Percentiles rank a stretch among this genome's conserved stretches.
Evolutionary conservation across 257 asterid genomes (phyloP).

Genomic region (Fraxinus pennsylvanica): DNA sequence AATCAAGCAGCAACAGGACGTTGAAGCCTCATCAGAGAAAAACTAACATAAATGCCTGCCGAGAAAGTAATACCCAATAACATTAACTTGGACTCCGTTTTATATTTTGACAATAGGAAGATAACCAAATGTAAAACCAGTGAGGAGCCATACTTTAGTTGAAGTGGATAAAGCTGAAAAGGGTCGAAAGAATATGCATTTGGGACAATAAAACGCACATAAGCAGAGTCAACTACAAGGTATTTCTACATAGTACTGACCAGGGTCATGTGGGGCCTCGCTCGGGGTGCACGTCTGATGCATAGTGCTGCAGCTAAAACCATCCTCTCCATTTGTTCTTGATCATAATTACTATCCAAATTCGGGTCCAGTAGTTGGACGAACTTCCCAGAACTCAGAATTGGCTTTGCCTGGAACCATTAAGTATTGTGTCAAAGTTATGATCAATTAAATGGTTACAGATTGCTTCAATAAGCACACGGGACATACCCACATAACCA

Average conservation of each 20-base stretch:
- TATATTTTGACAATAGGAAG: background rate
- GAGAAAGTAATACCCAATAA: background rate
- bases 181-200: background rate
- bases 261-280: constrained; percentile 84
- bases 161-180: background rate
- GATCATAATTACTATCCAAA: constrained; percentile 56
- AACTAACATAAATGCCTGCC: background rate
- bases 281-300: constrained; percentile 79
- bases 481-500: constrained; percentile 92
- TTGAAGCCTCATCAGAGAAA: background rate
- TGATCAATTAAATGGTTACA: background rate
- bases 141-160: background rate
- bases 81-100: background rate
- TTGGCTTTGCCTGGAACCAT: constrained; percentile 73
- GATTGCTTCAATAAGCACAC: constrained; percentile 8
- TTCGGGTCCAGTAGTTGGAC: constrained; percentile 61
- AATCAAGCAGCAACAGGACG: background rate
- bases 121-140: too few relatives aligned
- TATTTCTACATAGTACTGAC: constrained; percentile 46
- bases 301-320: constrained; percentile 87
- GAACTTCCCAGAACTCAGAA: constrained; percentile 58
- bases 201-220: background rate
- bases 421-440: background rate
- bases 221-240: background rate
- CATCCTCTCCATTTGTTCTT: constrained; percentile 76